A percentile compares a stretch with the other conserved stretches of the same genome.
Evolutionary conservation across 257 asterid species (phyloP).

Genomic region (Ehretia macrophylla): DNA sequence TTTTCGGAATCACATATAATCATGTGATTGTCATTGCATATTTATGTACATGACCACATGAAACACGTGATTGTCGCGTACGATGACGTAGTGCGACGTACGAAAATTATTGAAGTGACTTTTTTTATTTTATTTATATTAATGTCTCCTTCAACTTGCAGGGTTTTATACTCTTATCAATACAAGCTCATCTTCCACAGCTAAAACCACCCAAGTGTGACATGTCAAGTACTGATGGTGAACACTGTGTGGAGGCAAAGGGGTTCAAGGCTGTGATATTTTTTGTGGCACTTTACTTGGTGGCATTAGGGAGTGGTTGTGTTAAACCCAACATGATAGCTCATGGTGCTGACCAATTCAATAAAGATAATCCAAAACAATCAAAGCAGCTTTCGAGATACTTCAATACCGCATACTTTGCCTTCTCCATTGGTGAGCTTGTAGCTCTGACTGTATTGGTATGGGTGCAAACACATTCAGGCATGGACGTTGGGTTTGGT

Average conservation of each 20-base stretch:
- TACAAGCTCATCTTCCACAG: conserved; percentile 88
- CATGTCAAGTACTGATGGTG: conserved; percentile 31
- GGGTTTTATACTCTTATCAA: conserved; percentile 87
- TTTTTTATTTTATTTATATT: too few relatives aligned
- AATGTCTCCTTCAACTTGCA: not conserved
- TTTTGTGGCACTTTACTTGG: conserved; percentile 73
- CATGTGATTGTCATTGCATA: too few relatives aligned
- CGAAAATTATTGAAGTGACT: too few relatives aligned
- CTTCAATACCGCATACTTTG: conserved; percentile 89
- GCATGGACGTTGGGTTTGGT: conserved; percentile 90
- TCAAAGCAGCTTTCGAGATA: conserved; percentile 71
- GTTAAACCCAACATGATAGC: conserved; percentile 94
- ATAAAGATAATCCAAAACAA: conserved; percentile 36
- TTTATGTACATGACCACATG: too few relatives aligned
- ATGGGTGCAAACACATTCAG: conserved; percentile 88
- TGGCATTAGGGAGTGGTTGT: conserved; percentile 94
- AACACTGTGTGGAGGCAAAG: conserved; percentile 53
- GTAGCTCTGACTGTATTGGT: conserved; percentile 72
- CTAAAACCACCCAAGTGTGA: conserved; percentile 78
- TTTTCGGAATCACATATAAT: too few relatives aligned
- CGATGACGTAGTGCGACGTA: too few relatives aligned
- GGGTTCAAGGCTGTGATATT: conserved; percentile 65
- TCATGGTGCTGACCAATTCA: conserved; percentile 89
- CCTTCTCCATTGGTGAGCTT: conserved; percentile 83
- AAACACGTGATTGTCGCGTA: too few relatives aligned